phyloP scores from a whole-genome alignment of 2,329 filamentous ascomycete species.

The Aspergillus fischeri region DNA sequence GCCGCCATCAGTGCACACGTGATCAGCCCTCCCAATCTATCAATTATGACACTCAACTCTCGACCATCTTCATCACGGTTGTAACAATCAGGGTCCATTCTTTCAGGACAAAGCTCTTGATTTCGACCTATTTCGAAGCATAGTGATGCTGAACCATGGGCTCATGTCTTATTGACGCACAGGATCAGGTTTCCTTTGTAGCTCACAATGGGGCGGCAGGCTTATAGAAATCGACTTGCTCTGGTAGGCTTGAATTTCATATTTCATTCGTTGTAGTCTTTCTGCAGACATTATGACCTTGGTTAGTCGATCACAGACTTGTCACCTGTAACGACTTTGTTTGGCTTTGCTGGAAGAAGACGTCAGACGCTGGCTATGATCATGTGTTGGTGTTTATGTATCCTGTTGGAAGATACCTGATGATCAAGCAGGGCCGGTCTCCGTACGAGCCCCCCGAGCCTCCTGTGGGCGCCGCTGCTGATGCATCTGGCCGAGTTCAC shows the following conservation, averaged over 20 bases:
- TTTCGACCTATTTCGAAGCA: neutral
- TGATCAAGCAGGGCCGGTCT: conserved; percentile 38
- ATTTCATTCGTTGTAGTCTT: neutral
- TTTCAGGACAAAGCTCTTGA: neutral
- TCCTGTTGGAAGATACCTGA: conserved; percentile 15
- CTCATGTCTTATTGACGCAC: neutral
- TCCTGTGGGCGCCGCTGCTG: conserved; percentile 15
- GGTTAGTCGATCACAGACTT: neutral
- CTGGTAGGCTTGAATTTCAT: conserved; percentile 35
- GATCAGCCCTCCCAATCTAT: conserved; percentile 1
- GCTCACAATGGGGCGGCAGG: conserved; percentile 40
- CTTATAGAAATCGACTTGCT: conserved; percentile 43
- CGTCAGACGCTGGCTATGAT: neutral
- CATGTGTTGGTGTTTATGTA: neutral
- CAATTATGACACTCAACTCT: neutral
- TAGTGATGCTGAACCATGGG: neutral
- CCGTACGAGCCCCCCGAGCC: conserved; percentile 42
- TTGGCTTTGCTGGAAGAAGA: neutral
- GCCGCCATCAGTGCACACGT: conserved; percentile 16
- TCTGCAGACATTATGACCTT: neutral
- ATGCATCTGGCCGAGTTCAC: conserved; percentile 16
- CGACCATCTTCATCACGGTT: conserved; percentile 3
- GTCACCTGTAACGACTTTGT: neutral
- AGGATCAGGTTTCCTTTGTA: neutral
- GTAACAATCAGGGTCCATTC: neutral